Base-by-base conservation (phyloP, 129 eudicot genomes). In the Scalesia atractyloides region DNA sequence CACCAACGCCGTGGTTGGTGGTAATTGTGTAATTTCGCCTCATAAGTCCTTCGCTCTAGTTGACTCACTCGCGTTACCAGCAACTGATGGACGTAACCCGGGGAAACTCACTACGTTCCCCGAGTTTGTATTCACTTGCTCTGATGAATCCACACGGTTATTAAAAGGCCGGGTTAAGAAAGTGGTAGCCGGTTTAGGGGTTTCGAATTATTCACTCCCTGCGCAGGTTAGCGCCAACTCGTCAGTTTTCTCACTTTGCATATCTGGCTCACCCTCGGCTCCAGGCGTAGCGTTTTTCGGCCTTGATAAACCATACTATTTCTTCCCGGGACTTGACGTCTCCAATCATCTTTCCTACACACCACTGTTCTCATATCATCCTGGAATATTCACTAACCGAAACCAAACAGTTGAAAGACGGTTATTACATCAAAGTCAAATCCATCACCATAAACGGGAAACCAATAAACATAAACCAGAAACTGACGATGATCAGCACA, bases 181-280 rank as follows among this genome's bases (percentile, higher is more conserved):
- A 60, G 77, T 61, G 2, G 72, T 73, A 5, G 15, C 68, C 53
- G 88, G 84, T 56, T 66, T 83, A 9, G 88, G 88, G 22, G 56
- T 73, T 61, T 86, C 91, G 8, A 72, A 75, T 2, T 70, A 50
- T 54, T 83, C 91, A 12, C 81, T 81, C 11, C 69, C 85, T 43
- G 84, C 80, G 15, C 91, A 86, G 53, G 70, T 86, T 73, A 72
- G 82, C 76, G 37, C 50, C 26, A 59, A 2, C 44, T 58, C 79
- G 1, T 53, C 69, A 0, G 57, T 84, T n/a, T 86, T 86, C 33
- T 79, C 89, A 9, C 65, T 89, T 33, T 89, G 96, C 52, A 50
- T 89, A 24, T 86, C 91, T 33, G 90, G 88, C 60, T 88, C 90
- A 41, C 86, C 86, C 0, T 89, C 91, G 7, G 96, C 91, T 63